Conservation (phyloP, 768 basidiomycete genomes). For the Stropharia rugosoannulata region DNA sequence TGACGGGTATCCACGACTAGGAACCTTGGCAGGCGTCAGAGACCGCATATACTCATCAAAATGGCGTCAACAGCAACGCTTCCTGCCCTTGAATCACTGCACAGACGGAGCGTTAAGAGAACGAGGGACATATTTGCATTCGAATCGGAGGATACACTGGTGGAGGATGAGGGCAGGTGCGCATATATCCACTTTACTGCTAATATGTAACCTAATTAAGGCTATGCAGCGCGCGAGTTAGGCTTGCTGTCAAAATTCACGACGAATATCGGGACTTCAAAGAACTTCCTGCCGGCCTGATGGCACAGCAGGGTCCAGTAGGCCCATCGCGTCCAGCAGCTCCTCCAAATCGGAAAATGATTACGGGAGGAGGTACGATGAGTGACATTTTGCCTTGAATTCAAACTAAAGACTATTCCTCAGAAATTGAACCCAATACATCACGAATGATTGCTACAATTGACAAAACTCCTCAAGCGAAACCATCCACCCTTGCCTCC, state of each 20-base stretch:
- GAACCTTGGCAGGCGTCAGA: no score
- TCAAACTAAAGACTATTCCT: not conserved
- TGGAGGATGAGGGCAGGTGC: conserved; percentile 74
- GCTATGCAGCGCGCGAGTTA: conserved; percentile 56
- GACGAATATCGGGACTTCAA: conserved; percentile 90
- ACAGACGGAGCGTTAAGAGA: conserved; percentile 64
- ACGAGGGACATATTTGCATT: conserved; percentile 71
- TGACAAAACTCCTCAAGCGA: conserved; percentile 67
- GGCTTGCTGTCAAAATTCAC: conserved; percentile 80
- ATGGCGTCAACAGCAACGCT: conserved; percentile 44
- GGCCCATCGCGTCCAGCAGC: conserved; percentile 69
- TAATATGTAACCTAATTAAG: not conserved
- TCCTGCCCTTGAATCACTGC: conserved; percentile 66
- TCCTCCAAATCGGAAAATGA: conserved; percentile 63
- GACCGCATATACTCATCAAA: not conserved
- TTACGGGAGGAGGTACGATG: conserved; percentile 65
- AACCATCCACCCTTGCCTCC: conserved; percentile 71
- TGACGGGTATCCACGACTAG: no score
- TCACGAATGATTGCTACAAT: conserved; percentile 71
- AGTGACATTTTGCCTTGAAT: no score
- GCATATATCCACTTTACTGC: conserved; percentile 10
- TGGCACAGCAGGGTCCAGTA: conserved; percentile 78
- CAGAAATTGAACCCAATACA: conserved; percentile 45
- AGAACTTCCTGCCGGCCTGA: conserved; percentile 76
- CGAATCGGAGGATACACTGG: conserved; percentile 54